Conservation (phyloP, 768 basidiomycete genomes). For the Pulveroboletus ravenelii region DNA sequence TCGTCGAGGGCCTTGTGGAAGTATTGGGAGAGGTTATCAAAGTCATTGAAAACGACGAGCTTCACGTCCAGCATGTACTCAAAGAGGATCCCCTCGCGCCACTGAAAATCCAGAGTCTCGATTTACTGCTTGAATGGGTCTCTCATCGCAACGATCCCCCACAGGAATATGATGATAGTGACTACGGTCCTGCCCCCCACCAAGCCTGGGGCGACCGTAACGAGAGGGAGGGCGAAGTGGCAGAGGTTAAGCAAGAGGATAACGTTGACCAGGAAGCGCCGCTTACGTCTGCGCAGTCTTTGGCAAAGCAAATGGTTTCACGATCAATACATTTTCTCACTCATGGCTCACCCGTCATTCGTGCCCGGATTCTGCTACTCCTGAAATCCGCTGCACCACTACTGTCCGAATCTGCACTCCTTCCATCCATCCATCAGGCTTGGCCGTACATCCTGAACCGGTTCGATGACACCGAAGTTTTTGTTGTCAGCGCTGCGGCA, state of each 20-base stretch:
- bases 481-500: conserved; percentile 76
- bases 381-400: conserved; percentile 72
- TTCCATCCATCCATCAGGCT: conserved; percentile 80
- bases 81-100: conserved; percentile 15
- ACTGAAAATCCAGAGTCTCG: conserved; percentile 36
- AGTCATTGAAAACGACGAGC: conserved; percentile 60
- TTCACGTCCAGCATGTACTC: conserved; percentile 19
- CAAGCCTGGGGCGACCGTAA: conserved; percentile 49
- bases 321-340: conserved; percentile 90
- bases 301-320: conserved; percentile 81
- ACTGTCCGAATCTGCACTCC: conserved; percentile 63
- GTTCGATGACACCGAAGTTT: conserved; percentile 65
- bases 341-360: conserved; percentile 81
- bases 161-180: conserved; percentile 38
- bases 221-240: conserved; percentile 20
- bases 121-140: conserved; percentile 65
- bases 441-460: conserved; percentile 96
- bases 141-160: conserved; percentile 37
- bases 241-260: conserved; percentile 12
- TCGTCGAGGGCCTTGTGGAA: conserved; percentile 84
- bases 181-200: conserved; percentile 58
- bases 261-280: conserved; percentile 40
- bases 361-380: conserved; percentile 75
- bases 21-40: conserved; percentile 83
- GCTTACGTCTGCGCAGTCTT: conserved; percentile 64